Percentiles rank a stretch among this genome's conserved stretches.
Conservation (phyloP, 345 rosid genomes). For the Corymbia maculata region DNA sequence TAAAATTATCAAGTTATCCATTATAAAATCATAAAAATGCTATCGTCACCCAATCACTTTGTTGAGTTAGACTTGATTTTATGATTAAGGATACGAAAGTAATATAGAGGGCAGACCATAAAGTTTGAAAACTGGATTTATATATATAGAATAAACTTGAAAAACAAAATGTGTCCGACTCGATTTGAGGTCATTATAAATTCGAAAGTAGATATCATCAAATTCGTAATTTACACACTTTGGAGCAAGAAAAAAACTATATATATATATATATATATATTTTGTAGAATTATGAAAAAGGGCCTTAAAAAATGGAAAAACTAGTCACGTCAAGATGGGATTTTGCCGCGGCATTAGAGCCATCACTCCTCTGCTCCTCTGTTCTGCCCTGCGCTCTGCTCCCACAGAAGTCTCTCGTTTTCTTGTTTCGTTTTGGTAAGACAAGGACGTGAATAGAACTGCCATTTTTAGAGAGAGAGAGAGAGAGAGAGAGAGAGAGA, state of each 20-base stretch:
- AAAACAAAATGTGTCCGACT: not conserved
- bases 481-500: not conserved
- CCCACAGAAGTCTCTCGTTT: not conserved
- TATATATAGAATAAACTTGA: not conserved
- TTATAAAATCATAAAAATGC: rapidly evolving
- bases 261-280: too few relatives aligned
- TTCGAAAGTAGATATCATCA: not conserved
- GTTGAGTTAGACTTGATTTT: not conserved
- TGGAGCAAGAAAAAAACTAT: not conserved
- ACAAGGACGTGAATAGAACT: not conserved
- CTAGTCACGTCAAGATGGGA: not conserved
- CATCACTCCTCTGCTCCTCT: not conserved
- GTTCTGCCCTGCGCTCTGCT: not conserved
- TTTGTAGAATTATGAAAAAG: not conserved
- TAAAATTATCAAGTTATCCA: not conserved
- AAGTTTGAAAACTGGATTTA: not conserved
- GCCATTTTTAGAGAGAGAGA: not conserved
- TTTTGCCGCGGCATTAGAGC: not conserved
- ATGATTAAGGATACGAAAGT: not conserved
- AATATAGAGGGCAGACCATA: not conserved
- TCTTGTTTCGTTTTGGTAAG: not conserved
- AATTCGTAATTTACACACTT: not conserved
- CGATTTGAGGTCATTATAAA: not conserved
- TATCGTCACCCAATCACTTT: rapidly evolving
- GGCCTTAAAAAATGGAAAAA: not conserved